Percentiles rank a stretch among this genome's conserved stretches.
These are phyloP conservation scores for Thermochaetoides dissita DNA, from an alignment of 2,329 filamentous ascomycete genomes.

Conservation along the genomic window DNA sequence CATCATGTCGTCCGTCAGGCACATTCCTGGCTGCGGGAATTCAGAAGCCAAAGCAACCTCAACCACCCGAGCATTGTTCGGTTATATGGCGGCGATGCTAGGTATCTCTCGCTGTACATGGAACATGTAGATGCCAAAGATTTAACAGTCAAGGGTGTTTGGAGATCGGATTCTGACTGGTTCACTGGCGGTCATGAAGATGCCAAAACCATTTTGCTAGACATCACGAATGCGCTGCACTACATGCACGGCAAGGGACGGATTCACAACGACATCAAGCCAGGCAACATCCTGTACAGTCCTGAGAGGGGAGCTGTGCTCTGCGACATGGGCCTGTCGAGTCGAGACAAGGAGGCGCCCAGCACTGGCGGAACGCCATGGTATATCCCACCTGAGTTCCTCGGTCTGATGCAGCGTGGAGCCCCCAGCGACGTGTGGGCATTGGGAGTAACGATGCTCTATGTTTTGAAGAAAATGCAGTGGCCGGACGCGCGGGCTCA, in stretches of 20 bases:
- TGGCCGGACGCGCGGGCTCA: constrained; percentile 40
- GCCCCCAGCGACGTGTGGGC: constrained; percentile 46
- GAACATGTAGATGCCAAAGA: constrained; percentile 45
- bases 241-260: constrained; percentile 40
- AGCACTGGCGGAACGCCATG: constrained; percentile 43
- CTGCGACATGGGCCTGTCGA: constrained; percentile 46
- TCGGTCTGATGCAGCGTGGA: constrained; percentile 39
- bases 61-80: constrained; percentile 44
- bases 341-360: constrained; percentile 26
- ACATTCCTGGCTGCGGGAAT: constrained; percentile 46
- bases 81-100: constrained; percentile 44
- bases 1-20: constrained; percentile 44
- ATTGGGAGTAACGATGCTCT: constrained; percentile 46
- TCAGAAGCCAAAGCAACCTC: constrained; percentile 39
- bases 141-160: constrained; percentile 33
- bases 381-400: constrained; percentile 48
- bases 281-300: constrained; percentile 47
- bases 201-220: constrained; percentile 36
- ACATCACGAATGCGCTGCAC: constrained; percentile 39
- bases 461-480: constrained; percentile 39
- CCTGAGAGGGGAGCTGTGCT: constrained; percentile 43
- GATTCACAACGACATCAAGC: constrained; percentile 51
- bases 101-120: constrained; percentile 47
- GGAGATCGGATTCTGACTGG: constrained; percentile 35
- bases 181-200: constrained; percentile 37